Base-by-base conservation (phyloP, 2,329 filamentous ascomycete genomes). In the Trichophyton rubrum region DNA sequence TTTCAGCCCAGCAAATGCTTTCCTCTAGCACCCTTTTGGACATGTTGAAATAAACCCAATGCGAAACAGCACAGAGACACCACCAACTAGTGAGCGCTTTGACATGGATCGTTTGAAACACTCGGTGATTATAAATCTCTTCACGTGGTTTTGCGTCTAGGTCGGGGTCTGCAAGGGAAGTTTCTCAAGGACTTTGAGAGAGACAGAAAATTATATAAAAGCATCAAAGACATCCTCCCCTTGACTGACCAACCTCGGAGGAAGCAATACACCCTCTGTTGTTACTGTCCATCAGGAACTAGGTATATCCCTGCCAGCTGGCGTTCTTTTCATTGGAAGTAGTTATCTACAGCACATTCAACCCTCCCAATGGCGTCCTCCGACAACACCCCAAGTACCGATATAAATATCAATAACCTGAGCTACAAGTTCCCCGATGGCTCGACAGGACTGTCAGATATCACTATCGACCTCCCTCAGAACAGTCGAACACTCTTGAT, bases 401-500 rank as follows among this genome's bases (percentile, higher is more conserved):
- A 85, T 56, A 88, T 99, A 71, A 75, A 82, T 67, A 87, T 93
- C 67, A 84, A 79, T 43, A 77, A 85, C 73, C 85, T 99, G 60
- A 90, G 85, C 64, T 99, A 97, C 80, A 85, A 82, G 51, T 99
- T 97, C 76, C 88, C 87, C 15, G 89, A 95, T 78, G 86, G 88
- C 70, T 85, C 86, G 51, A 83, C 81, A n/a, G 93, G 92, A 61
- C 79, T 99, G 35, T 77, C 80, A 58, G 76, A 90, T 73, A 82
- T 99, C 68, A 79, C 77, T 27, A 82, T 99, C 60, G 79, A 85
- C 63, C 83, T 97, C 24, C 92, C 93, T 2, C 79, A 89, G 0
- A 85, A 87, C 61, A 93, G 89, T 62, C 87, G 93, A 63, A 96
- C 92, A 1, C 83, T 97, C 13, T 81, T 97, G 45, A 95, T 97